A percentile compares a stretch with the other conserved stretches of the same genome.
Conservation (phyloP, 2,329 filamentous ascomycete species). For the Penicillium paneum region DNA sequence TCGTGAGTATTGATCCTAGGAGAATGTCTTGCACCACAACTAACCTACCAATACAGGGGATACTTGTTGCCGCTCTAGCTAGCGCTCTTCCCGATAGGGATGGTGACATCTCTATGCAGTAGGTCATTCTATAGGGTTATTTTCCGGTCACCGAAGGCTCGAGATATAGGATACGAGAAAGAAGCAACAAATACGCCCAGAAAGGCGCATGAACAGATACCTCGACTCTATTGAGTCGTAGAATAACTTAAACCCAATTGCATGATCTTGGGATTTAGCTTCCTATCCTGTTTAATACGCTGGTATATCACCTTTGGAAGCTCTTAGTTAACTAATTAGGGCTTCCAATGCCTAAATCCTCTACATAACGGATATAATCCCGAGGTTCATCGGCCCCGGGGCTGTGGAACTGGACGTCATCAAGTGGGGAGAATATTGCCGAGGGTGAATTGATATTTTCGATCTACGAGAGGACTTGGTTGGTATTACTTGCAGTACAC, state of each 20-base stretch:
- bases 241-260: neutral
- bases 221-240: neutral
- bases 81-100: neutral
- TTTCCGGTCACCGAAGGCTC: neutral
- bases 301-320: neutral
- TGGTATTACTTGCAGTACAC: neutral
- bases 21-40: neutral
- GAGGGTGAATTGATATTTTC: neutral
- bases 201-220: neutral
- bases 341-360: no score
- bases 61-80: neutral
- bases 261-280: neutral
- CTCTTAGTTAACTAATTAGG: no score
- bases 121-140: neutral
- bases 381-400: no score
- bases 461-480: no score
- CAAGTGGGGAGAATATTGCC: neutral
- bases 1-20: neutral
- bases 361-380: no score
- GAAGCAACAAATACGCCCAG: neutral
- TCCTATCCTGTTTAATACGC: neutral
- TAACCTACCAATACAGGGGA: neutral
- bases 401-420: neutral
- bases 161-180: neutral
- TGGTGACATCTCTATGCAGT: conserved; percentile 1